Conservation (phyloP, 2,329 filamentous ascomycete genomes). For the Fusarium citri region DNA sequence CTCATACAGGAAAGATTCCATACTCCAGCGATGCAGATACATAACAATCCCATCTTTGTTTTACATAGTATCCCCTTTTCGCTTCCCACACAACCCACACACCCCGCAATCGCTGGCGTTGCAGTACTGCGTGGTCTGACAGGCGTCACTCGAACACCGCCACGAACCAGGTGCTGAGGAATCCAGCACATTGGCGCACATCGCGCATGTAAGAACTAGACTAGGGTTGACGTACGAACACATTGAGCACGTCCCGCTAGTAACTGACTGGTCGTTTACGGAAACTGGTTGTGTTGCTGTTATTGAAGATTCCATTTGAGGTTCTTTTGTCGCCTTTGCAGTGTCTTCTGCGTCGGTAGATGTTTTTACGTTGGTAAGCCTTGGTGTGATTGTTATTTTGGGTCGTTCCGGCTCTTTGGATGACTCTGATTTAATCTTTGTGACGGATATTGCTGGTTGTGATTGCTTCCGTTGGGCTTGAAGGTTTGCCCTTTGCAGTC, state of each 20-base stretch:
- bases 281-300: neutral
- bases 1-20: neutral
- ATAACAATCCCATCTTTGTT: neutral
- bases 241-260: slow-evolving; percentile 60
- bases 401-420: neutral
- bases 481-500: neutral
- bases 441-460: neutral
- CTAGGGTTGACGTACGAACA: slow-evolving; percentile 75
- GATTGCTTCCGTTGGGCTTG: neutral
- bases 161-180: slow-evolving; percentile 68
- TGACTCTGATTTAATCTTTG: slow-evolving; percentile 30
- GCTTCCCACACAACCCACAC: slow-evolving; percentile 75
- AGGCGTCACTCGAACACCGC: slow-evolving; percentile 69
- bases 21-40: neutral
- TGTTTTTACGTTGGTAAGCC: neutral
- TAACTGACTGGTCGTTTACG: neutral
- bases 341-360: neutral
- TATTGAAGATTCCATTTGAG: neutral
- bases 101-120: slow-evolving; percentile 77
- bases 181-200: slow-evolving; percentile 78
- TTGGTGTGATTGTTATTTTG: neutral
- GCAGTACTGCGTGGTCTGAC: slow-evolving; percentile 68
- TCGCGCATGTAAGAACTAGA: slow-evolving; percentile 68
- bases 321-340: neutral
- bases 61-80: slow-evolving; percentile 36